These are phyloP conservation scores for rapeseed (Brassica napus) DNA, from an alignment of 345 rosid species.

Conservation along the genomic window Da-Ae NC_063452.1:49821001-49821500, in stretches of 20 bases:
- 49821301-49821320: conserved; percentile 57
- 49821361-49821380: neutral
- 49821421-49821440: too few species aligned
- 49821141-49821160: conserved; percentile 64
- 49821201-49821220: conserved; percentile 66
- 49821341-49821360: conserved; percentile 41
- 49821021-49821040: neutral
- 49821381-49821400: neutral
- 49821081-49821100: conserved; percentile 49
- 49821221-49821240: conserved; percentile 71
- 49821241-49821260: conserved; percentile 62
- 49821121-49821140: conserved; percentile 61
- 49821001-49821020: neutral
- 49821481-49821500: too few species aligned
- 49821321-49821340: conserved; percentile 69
- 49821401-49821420: too few species aligned
- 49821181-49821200: conserved; percentile 67
- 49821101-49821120: conserved; percentile 60
- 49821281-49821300: conserved; percentile 58
- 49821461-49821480: too few species aligned
- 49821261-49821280: conserved; percentile 72
- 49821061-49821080: conserved; percentile 64
- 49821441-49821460: too few species aligned
- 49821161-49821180: conserved; percentile 75
- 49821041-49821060: conserved; percentile 30